A percentile compares a stretch with the other conserved stretches of the same genome.
These are phyloP conservation scores for Wickerhamomyces sp. DNA, from an alignment of 1,139 yeast genomes.

Conservation along the genomic window DNA sequence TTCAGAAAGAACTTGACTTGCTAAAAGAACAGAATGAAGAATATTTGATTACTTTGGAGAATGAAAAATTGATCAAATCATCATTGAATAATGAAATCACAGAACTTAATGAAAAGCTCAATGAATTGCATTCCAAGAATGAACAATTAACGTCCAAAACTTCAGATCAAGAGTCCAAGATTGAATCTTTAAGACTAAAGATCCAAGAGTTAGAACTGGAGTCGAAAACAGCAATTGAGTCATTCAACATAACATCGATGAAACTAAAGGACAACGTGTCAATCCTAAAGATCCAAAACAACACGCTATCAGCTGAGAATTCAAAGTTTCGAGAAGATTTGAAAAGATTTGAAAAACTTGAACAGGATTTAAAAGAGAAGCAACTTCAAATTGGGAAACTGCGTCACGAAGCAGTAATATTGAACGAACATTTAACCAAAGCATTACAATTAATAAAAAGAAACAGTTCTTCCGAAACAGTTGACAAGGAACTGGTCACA, in stretches of 20 bases:
- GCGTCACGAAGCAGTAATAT: conserved; percentile 91
- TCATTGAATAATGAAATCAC: conserved; percentile 33
- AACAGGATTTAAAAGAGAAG: conserved; percentile 61
- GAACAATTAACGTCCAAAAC: conserved; percentile 23
- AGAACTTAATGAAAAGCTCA: conserved; percentile 23
- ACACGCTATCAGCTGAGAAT: conserved; percentile 16
- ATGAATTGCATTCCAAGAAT: conserved; percentile 17
- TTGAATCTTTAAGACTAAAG: neutral
- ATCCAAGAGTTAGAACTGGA: neutral
- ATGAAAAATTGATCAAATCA: conserved; percentile 41
- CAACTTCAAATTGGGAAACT: conserved; percentile 80
- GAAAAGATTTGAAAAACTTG: conserved; percentile 29
- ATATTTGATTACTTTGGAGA: conserved; percentile 41
- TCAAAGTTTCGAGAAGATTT: conserved; percentile 9
- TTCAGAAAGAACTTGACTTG: conserved; percentile 20
- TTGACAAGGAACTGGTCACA: conserved; percentile 84
- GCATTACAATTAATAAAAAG: conserved; percentile 80
- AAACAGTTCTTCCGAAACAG: conserved; percentile 65
- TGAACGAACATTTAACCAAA: conserved; percentile 90
- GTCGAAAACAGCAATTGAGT: neutral
- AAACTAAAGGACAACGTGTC: conserved; percentile 17
- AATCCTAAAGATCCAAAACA: conserved; percentile 12
- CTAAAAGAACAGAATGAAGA: conserved; percentile 44
- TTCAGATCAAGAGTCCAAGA: conserved; percentile 1
- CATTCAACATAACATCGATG: neutral